Conservation (phyloP, 2,329 filamentous ascomycete genomes). For the Corinectria fuckeliana region DNA sequence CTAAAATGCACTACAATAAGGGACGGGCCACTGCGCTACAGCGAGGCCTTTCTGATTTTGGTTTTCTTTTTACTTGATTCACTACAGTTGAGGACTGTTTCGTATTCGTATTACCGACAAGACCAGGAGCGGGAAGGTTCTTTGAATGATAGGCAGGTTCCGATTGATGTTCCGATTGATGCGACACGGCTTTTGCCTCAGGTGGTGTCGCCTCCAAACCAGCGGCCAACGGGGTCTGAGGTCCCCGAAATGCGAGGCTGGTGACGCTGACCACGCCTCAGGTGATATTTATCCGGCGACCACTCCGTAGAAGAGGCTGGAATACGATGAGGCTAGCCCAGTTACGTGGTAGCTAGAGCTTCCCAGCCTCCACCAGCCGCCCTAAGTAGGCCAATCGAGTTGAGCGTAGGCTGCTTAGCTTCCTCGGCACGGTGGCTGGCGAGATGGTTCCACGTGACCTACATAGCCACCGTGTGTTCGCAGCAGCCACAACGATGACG, state of each 20-base stretch:
- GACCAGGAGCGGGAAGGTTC: neutral
- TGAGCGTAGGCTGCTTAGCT: neutral
- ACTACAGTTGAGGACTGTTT: conserved; percentile 1
- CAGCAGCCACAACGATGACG: neutral
- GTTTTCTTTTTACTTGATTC: conserved; percentile 6
- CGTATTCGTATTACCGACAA: neutral
- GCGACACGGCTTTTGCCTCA: conserved; percentile 15
- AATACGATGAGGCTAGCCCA: neutral
- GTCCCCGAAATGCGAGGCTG: conserved; percentile 20
- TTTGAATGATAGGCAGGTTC: conserved; percentile 1
- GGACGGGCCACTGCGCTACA: neutral
- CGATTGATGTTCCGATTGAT: neutral
- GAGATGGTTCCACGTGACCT: conserved; percentile 5
- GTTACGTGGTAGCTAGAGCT: conserved; percentile 2
- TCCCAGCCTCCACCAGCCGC: neutral
- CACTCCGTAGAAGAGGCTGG: conserved; percentile 1
- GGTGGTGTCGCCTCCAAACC: conserved; percentile 2
- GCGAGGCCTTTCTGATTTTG: no score
- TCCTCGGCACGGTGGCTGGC: conserved; percentile 7
- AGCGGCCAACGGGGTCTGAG: conserved; percentile 1
- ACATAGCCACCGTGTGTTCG: neutral
- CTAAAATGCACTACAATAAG: conserved; percentile 7
- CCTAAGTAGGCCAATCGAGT: conserved; percentile 4
- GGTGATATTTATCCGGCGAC: conserved; percentile 12
- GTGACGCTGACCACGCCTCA: conserved; percentile 13